Base-by-base conservation (phyloP, 78 protist genomes). In the Carpediemonas membranifera region DNA sequence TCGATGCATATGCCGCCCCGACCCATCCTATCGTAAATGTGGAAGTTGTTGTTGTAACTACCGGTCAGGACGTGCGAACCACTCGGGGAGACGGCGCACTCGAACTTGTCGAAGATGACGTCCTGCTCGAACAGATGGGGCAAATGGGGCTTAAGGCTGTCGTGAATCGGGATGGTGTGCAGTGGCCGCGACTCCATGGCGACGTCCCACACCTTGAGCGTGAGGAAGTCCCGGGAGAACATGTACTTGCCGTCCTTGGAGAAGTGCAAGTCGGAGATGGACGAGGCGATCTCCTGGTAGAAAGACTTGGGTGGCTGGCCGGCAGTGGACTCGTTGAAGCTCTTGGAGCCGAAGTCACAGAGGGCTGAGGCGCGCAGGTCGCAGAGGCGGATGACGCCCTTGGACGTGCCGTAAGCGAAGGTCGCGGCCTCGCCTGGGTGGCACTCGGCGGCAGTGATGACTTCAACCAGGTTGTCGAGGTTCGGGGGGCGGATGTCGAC, bases 401-500 rank as follows among this genome's bases (percentile, higher is more conserved):
- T 43, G n/a, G 62, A 44, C 21, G 78, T 61, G 27, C 62, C 27
- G 61, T 71, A 78, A 24, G 19, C 11, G 35, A 66, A 60, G 16
- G 0, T 1, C 1, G 7, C 3, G 41, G 31, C 83, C 2, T 66
- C 58, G 1, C 27, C 35, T 2, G 97, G 96, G 77, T 92, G 98
- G 75, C 83, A 91, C 59, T 69, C 84, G 9, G 96, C 89, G 0
- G 87, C 59, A 0, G 98, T 94, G 65, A 93, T 92, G 35, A 94
- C 94, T 53, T 94, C 96, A 15, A 91, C 74, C 44, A 94, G 84
- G 31, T 93, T 97, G 68, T 94, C 98, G 93, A 96, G 90, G 59
- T 94, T 86, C 39, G 71, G 65, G 5, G 98, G 98, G 77, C 90
- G 92, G 50, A 92, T 89, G 76, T 96, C 98, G 33, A 96, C 96